Percentiles rank a stretch among this genome's conserved stretches.
Conservation (phyloP, 352 stramenopile genomes). For the Phytopythium oedochilum region DNA sequence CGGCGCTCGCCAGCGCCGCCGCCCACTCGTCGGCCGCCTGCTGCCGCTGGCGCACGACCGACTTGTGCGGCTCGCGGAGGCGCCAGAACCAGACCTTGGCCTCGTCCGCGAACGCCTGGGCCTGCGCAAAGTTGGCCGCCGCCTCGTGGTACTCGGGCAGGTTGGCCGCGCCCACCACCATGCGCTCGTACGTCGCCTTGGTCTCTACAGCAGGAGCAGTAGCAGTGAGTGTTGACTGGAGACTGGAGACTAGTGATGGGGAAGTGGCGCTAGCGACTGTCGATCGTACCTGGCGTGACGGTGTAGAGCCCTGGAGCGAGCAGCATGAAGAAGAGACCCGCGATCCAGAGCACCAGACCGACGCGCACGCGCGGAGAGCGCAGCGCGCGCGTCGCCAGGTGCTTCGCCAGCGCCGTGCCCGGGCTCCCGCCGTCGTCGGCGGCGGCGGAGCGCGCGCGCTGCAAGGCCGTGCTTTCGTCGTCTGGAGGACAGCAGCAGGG, state of each 20-base stretch:
- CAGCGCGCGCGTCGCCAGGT: constrained; percentile 41
- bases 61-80: constrained; percentile 71
- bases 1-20: constrained; percentile 44
- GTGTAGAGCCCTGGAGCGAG: constrained; percentile 47
- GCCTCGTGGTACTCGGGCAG: constrained; percentile 73
- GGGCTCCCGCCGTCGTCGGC: constrained; percentile 25
- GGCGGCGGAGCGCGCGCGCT: constrained; percentile 11
- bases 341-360: constrained; percentile 57
- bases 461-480: constrained; percentile 23
- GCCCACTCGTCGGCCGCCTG: constrained; percentile 54
- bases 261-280: not conserved
- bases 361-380: constrained; percentile 61
- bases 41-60: constrained; percentile 51
- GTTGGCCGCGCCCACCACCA: constrained; percentile 72
- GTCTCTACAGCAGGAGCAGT: constrained; percentile 40
- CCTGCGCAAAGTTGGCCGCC: constrained; percentile 44
- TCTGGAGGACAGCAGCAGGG: not conserved
- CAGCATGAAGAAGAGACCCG: constrained; percentile 86
- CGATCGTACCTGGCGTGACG: constrained; percentile 40
- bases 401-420: constrained; percentile 46
- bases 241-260: no score
- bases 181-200: constrained; percentile 69
- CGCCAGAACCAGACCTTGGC: constrained; percentile 87
- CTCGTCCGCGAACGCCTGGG: constrained; percentile 54
- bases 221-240: no score